Evolutionary conservation across 257 asterid species (phyloP), one percentile per base, ranked within the genome.

Genomic region (Nicotiana knightiana): DNA sequence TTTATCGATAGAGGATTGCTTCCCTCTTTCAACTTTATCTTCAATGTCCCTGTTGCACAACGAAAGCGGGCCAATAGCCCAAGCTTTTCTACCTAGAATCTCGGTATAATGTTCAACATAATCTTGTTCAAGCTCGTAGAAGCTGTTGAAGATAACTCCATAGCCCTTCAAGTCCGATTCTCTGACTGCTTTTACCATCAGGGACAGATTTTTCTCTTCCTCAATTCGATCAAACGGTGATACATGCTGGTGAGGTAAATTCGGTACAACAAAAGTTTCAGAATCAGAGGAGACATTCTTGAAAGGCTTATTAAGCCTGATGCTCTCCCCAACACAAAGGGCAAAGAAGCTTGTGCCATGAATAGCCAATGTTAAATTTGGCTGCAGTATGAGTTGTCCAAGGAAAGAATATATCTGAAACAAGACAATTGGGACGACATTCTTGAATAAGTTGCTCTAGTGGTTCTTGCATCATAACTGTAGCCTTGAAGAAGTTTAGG

Each of bases 271-370:
- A 46, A 88, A 89, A 2, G 63, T 66, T 5, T 86, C 91, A 0
- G 86, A 66, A 67, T 87, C 91, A 6, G 88, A 81, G 1, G 79
- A 63, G 5, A 84, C 82, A 10, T 81, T 75, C 32, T 87, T 82
- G 70, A 1, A 85, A 64, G 89, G 92, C 59, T 83, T 85, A 28
- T 83, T n/a, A 4, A 33, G 32, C 3, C 82, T 83, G 73, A 86
- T 3, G 2, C 64, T 67, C 9, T 77, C 84, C 0, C 12, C 1
- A 26, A 54, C 81, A 80, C 84, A 80, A 9, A 30, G 18, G 0
- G 95, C 64, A n/a, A 93, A 86, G 67, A 43, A 87, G 67, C 92
- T 76, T 0, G 87, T 79, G 2, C 97, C 96, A 48, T 88, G 88
- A 61, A 93, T 89, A 51, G 83, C 81, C 85, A 92, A 57, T 83